A percentile compares a stretch with the other conserved stretches of the same genome.
phyloP scores from a whole-genome alignment of 805 yeast genomes.

The Brettanomyces anomalus region DNA sequence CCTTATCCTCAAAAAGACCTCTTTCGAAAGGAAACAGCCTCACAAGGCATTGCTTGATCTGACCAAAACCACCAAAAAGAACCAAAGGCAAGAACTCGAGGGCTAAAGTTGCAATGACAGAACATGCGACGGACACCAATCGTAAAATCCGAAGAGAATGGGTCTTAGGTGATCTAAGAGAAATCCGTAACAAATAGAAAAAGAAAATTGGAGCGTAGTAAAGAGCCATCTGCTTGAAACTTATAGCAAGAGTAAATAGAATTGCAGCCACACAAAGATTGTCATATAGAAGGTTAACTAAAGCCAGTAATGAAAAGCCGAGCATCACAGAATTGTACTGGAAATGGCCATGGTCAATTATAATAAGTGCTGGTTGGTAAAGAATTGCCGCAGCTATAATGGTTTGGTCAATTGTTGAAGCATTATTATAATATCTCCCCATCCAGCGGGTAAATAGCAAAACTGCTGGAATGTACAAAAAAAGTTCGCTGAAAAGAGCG shows the following conservation, averaged over 20 bases:
- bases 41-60: slow-evolving; percentile 44
- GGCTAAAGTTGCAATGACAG: slow-evolving; percentile 49
- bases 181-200: slow-evolving; percentile 59
- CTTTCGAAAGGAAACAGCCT: slow-evolving; percentile 88
- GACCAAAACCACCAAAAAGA: slow-evolving; percentile 34
- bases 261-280: slow-evolving; percentile 61
- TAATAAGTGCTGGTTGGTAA: slow-evolving; percentile 71
- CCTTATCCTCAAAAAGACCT: slow-evolving; percentile 95
- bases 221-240: slow-evolving; percentile 92
- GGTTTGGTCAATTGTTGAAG: slow-evolving; percentile 64
- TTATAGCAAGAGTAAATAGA: slow-evolving; percentile 67
- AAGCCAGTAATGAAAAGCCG: slow-evolving; percentile 65
- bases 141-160: slow-evolving; percentile 41
- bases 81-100: slow-evolving; percentile 54
- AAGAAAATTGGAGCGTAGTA: slow-evolving; percentile 89
- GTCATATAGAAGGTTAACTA: slow-evolving; percentile 56
- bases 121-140: slow-evolving; percentile 51
- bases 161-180: slow-evolving; percentile 22
- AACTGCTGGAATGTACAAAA: slow-evolving; percentile 74
- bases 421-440: slow-evolving; percentile 43
- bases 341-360: slow-evolving; percentile 96
- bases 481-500: slow-evolving; percentile 64
- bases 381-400: slow-evolving; percentile 71
- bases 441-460: slow-evolving; percentile 61
- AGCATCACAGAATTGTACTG: slow-evolving; percentile 94